Evolutionary conservation across 225 moss, liverwort and hornwort species (phyloP).

Genomic region (Ulota crispa): DNA sequence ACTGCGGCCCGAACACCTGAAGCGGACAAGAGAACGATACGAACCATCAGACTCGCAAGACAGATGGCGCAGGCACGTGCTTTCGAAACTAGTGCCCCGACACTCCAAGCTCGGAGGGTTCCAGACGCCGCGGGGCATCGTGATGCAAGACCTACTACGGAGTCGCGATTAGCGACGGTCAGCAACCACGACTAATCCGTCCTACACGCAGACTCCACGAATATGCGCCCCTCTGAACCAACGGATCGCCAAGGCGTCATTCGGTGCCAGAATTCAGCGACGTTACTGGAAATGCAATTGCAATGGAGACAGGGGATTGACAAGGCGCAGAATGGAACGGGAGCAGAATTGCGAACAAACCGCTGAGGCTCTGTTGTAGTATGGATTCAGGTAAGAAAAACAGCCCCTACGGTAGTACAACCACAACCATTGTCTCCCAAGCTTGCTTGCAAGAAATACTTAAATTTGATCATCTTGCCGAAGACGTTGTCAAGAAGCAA

Average conservation of each 20-base stretch:
- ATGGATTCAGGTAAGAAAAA: too few species aligned
- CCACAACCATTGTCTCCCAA: too few species aligned
- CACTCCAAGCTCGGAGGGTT: fast-evolving
- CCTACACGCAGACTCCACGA: too few species aligned
- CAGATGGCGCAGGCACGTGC: neutral
- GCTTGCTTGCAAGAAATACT: neutral
- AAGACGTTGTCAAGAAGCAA: neutral
- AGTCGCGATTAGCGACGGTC: neutral
- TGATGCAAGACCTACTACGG: too few species aligned
- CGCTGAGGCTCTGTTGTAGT: neutral
- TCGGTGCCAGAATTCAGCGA: neutral
- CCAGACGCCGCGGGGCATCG: too few species aligned
- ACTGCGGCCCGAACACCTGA: constrained; percentile 94
- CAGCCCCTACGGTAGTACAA: neutral
- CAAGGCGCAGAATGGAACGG: too few species aligned
- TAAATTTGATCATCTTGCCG: neutral
- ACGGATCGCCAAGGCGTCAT: neutral
- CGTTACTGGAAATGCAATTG: neutral
- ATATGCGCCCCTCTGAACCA: fast-evolving
- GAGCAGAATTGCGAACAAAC: too few species aligned
- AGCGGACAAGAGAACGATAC: neutral
- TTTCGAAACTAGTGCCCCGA: fast-evolving
- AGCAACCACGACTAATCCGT: neutral
- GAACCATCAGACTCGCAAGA: neutral
- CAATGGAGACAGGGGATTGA: neutral